These are phyloP conservation scores for Halophytophthora polymorphica DNA, from an alignment of 352 stramenopile species.

Conservation along the genomic window DNA sequence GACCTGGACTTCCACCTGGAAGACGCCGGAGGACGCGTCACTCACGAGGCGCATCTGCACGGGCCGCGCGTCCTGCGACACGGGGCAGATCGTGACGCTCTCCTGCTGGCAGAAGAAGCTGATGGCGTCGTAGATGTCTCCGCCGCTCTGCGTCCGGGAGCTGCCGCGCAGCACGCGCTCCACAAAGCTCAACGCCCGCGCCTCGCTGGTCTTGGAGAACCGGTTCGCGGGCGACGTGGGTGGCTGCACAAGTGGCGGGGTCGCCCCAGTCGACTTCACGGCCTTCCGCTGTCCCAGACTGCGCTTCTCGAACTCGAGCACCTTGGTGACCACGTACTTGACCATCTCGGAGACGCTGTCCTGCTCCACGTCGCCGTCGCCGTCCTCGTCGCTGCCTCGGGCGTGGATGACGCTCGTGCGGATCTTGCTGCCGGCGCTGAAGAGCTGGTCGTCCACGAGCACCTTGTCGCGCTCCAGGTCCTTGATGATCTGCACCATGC, in stretches of 20 bases:
- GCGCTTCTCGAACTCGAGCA: constrained; percentile 36
- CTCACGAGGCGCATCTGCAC: constrained; percentile 35
- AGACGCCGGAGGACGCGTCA: constrained; percentile 25
- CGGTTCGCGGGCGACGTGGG: constrained; percentile 30
- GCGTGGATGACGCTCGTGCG: constrained; percentile 13
- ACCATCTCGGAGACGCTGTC: constrained; percentile 56
- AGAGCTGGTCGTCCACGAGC: constrained; percentile 50
- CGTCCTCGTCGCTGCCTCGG: too few species aligned
- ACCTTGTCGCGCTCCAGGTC: constrained; percentile 70
- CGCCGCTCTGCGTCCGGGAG: constrained; percentile 68
- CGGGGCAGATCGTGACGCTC: constrained; percentile 57
- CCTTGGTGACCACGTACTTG: constrained; percentile 52
- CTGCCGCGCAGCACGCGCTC: constrained; percentile 68
- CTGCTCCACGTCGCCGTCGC: constrained; percentile 11
- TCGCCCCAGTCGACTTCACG: background rate
- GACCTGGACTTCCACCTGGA: constrained; percentile 60
- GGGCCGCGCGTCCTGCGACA: constrained; percentile 60
- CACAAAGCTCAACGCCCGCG: constrained; percentile 59
- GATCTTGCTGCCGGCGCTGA: constrained; percentile 22
- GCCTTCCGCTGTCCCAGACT: constrained; percentile 2
- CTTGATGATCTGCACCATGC: constrained; percentile 77
- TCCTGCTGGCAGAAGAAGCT: constrained; percentile 66
- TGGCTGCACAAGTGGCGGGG: constrained; percentile 7
- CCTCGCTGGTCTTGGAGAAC: constrained; percentile 41
- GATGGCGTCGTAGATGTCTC: constrained; percentile 82